Evolutionary conservation across 768 basidiomycete genomes (phyloP).

Genomic region (Naganishia kalamii): DNA sequence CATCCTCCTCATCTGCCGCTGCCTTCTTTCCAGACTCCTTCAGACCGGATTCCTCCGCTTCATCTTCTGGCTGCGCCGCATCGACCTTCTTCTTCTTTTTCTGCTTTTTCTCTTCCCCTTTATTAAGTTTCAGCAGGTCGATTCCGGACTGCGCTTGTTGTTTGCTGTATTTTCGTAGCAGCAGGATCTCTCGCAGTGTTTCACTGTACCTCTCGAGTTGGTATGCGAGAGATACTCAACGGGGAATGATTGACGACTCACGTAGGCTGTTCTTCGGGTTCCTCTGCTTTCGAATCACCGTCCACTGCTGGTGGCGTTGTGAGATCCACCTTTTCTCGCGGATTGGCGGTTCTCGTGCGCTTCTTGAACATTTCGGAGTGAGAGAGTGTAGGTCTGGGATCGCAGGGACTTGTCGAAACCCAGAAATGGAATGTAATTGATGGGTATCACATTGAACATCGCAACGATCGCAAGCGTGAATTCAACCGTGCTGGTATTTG

Average conservation of each 20-base stretch:
- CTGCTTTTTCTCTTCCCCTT: constrained; percentile 62
- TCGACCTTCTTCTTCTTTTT: constrained; percentile 58
- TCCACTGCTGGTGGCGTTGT: constrained; percentile 4
- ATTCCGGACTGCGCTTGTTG: constrained; percentile 65
- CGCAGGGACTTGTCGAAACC: too few relatives aligned
- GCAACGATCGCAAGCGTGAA: too few relatives aligned
- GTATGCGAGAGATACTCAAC: too few relatives aligned
- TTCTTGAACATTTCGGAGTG: constrained; percentile 47
- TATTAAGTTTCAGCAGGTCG: constrained; percentile 72
- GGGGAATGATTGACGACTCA: constrained; percentile 25
- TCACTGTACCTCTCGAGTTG: too few relatives aligned
- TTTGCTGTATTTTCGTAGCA: constrained; percentile 69
- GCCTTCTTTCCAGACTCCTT: constrained; percentile 45
- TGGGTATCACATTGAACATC: background rate
- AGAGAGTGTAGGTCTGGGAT: background rate
- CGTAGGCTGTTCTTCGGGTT: constrained; percentile 36
- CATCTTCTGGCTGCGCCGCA: constrained; percentile 43
- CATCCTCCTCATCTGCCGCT: constrained; percentile 55
- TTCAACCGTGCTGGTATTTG: too few relatives aligned
- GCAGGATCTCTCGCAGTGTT: constrained; percentile 68
- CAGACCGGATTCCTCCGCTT: constrained; percentile 53
- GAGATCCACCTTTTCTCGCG: constrained; percentile 32
- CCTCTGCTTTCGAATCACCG: constrained; percentile 13
- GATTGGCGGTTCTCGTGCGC: constrained; percentile 41
- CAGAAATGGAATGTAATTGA: background rate